These are phyloP conservation scores for Mucuna pruriens DNA, from an alignment of 306 rosid species.

Conservation along the genomic window DNA sequence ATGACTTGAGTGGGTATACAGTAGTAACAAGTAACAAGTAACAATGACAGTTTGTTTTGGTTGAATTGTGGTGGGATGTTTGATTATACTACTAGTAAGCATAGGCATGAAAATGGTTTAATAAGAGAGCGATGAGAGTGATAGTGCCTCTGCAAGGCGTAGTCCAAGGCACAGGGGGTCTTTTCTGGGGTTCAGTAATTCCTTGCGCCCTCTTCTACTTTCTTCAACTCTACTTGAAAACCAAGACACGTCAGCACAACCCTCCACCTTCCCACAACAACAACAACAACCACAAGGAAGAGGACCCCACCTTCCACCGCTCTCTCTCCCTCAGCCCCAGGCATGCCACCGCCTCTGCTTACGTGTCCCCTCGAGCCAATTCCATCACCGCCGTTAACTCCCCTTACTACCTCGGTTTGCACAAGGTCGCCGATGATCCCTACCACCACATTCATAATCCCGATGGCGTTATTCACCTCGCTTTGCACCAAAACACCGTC, in stretches of 20 bases:
- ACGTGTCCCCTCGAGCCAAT: slow-evolving; percentile 61
- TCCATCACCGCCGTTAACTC: slow-evolving; percentile 44
- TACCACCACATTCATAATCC: slow-evolving; percentile 67
- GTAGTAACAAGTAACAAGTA: neutral
- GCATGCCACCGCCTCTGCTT: slow-evolving; percentile 50
- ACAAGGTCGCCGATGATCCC: slow-evolving; percentile 61
- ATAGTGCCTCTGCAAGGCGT: slow-evolving; percentile 92
- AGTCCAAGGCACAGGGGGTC: slow-evolving; percentile 91
- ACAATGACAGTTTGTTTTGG: neutral
- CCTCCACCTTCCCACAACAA: slow-evolving; percentile 25
- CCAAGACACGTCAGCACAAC: slow-evolving; percentile 46
- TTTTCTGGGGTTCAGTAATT: slow-evolving; percentile 81
- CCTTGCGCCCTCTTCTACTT: slow-evolving; percentile 94
- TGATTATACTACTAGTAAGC: neutral
- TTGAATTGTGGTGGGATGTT: neutral
- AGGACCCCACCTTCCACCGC: slow-evolving; percentile 52
- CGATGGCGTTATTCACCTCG: slow-evolving; percentile 74
- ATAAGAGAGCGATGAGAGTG: slow-evolving; percentile 62
- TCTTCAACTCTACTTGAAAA: slow-evolving; percentile 75
- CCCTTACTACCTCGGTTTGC: slow-evolving; percentile 57
- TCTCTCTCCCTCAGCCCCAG: slow-evolving; percentile 60
- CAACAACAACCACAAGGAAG: neutral
- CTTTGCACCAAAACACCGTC: slow-evolving; percentile 74
- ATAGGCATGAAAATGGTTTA: neutral
- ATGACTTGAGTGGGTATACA: neutral